phyloP scores from a whole-genome alignment of 371 early-diverging fungal genomes.

The Coemansia sp. region DNA sequence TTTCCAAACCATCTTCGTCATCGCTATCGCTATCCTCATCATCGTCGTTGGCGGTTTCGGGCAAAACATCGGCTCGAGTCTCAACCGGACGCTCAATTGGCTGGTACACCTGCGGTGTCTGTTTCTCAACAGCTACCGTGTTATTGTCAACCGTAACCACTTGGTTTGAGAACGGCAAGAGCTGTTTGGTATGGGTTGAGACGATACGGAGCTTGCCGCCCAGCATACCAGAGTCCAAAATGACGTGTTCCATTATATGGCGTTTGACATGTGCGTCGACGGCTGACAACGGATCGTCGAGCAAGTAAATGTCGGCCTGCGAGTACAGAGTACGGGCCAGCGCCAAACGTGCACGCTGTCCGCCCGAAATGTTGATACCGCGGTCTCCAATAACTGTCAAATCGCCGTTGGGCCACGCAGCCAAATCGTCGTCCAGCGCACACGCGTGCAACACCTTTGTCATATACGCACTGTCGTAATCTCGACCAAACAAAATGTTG shows the following conservation, averaged over 20 bases:
- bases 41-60: not conserved
- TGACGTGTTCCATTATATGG: conserved; percentile 56
- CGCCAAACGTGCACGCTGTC: conserved; percentile 71
- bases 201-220: conserved; percentile 56
- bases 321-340: conserved; percentile 81
- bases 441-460: conserved; percentile 64
- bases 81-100: not conserved
- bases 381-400: conserved; percentile 58
- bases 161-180: conserved; percentile 58
- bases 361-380: conserved; percentile 81
- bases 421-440: conserved; percentile 70
- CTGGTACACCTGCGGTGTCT: conserved; percentile 6
- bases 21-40: conserved; percentile 27
- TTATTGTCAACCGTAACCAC: conserved; percentile 66
- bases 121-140: conserved; percentile 10
- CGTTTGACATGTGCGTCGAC: conserved; percentile 63
- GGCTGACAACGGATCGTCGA: conserved; percentile 74
- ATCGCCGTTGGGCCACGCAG: conserved; percentile 74
- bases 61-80: too few relatives aligned
- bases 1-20: conserved; percentile 5
- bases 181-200: conserved; percentile 55
- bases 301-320: conserved; percentile 63
- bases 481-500: conserved; percentile 81
- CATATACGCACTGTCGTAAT: conserved; percentile 64
- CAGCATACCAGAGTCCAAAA: conserved; percentile 61